Conservation (phyloP, 192 early-diverging fungal species). For the Entomortierella beljakovae region DNA sequence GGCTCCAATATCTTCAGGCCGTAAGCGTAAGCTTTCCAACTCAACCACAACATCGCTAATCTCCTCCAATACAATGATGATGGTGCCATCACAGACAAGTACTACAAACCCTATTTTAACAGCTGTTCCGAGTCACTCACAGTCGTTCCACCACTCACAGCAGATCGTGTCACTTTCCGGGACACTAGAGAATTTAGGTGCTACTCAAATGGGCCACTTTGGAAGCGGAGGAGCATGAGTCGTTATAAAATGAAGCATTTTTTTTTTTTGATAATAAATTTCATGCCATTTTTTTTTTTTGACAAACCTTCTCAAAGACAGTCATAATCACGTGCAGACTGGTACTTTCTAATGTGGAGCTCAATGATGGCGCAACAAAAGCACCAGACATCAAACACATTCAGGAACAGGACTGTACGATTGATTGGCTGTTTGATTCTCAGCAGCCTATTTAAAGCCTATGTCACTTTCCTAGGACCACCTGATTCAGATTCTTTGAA, state of each 20-base stretch:
- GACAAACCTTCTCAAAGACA: too few relatives aligned
- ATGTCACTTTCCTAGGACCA: neutral
- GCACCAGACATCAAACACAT: neutral
- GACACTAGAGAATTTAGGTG: neutral
- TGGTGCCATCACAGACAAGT: neutral
- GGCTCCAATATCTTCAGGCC: neutral
- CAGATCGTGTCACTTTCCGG: neutral
- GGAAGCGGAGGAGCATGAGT: slow-evolving; percentile 3
- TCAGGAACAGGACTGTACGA: neutral
- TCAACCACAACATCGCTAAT: neutral
- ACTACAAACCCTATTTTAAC: neutral
- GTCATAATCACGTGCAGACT: too few relatives aligned
- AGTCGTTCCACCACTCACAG: neutral
- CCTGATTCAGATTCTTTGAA: neutral
- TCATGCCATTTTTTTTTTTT: neutral
- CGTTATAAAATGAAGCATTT: neutral
- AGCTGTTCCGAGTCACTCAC: neutral
- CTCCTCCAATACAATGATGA: neutral
- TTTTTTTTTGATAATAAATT: too few relatives aligned
- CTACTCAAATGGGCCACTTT: slow-evolving; percentile 4
- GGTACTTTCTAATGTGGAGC: neutral
- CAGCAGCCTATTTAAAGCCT: neutral
- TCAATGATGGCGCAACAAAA: too few relatives aligned
- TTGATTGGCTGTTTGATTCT: neutral
- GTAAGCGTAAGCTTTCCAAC: slow-evolving; percentile 14